phyloP scores from a whole-genome alignment of 495 filamentous ascomycete genomes.

The Annulohypoxylon moriforme region DNA sequence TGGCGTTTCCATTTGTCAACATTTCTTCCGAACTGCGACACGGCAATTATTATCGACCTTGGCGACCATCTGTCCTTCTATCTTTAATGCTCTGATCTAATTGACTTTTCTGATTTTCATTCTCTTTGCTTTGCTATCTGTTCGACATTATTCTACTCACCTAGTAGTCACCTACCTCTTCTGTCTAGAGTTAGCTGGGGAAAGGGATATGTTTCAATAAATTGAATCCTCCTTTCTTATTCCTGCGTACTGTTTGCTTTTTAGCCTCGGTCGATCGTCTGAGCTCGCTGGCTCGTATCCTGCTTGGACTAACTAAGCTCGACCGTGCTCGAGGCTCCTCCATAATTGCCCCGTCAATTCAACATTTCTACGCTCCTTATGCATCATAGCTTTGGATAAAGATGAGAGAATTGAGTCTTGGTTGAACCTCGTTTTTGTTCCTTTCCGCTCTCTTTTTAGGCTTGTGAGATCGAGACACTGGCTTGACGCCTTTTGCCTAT shows the following conservation, averaged over 20 bases:
- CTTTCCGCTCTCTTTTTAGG: not conserved
- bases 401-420: conserved; percentile 35
- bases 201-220: conserved; percentile 9
- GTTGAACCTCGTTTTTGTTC: conserved; percentile 24
- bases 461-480: conserved; percentile 17
- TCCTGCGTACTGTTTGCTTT: conserved; percentile 6
- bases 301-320: conserved; percentile 9
- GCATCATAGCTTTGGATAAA: conserved; percentile 14
- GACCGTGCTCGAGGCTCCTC: conserved; percentile 3
- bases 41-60: conserved; percentile 32
- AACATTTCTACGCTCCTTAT: conserved; percentile 7
- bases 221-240: not conserved
- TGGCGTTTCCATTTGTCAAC: conserved; percentile 29
- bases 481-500: conserved; percentile 16
- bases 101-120: conserved; percentile 1
- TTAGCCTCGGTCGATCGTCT: conserved; percentile 21
- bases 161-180: not conserved
- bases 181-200: not conserved
- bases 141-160: not conserved
- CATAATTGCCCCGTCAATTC: conserved; percentile 6
- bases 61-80: conserved; percentile 35
- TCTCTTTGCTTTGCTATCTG: not conserved
- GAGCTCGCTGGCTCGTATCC: conserved; percentile 21
- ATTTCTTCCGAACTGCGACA: conserved; percentile 40
- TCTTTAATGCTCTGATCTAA: not conserved